Conservation (phyloP, 139 green algal genomes). For the Volvox reticuliferus region DNA sequence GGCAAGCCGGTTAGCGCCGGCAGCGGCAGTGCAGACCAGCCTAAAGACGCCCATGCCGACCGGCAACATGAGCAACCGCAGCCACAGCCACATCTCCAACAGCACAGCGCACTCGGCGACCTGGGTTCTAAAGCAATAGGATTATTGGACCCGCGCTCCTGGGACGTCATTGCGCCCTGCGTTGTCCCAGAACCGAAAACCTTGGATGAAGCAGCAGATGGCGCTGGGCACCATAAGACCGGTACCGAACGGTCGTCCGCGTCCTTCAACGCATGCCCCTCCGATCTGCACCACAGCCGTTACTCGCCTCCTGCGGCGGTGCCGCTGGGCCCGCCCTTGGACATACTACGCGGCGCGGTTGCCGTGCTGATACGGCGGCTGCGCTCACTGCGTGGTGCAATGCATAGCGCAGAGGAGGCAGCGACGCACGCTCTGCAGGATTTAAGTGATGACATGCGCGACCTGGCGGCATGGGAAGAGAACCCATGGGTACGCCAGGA, state of each 20-base stretch:
- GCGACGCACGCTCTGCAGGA: background rate
- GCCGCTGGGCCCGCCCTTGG: background rate
- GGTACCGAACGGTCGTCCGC: too few species aligned
- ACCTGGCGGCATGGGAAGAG: slow-evolving; percentile 12
- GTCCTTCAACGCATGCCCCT: background rate
- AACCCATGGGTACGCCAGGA: slow-evolving; percentile 24
- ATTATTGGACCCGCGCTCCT: slow-evolving; percentile 18
- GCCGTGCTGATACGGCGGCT: background rate
- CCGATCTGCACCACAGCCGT: slow-evolving; percentile 37
- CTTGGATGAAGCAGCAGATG: too few species aligned
- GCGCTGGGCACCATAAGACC: too few species aligned
- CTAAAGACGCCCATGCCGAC: background rate
- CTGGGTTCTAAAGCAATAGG: background rate
- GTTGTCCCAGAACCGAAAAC: background rate
- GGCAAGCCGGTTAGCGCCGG: too few species aligned
- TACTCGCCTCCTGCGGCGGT: background rate
- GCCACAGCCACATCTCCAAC: background rate
- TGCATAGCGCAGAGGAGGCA: background rate
- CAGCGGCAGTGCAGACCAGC: background rate
- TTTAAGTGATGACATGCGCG: background rate
- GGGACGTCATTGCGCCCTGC: slow-evolving; percentile 12
- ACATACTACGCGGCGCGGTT: slow-evolving; percentile 2
- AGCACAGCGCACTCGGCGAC: slow-evolving; percentile 13
- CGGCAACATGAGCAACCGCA: background rate
- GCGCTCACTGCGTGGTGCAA: background rate